Evolutionary conservation across 2,329 filamentous ascomycete species (phyloP), one percentile per base, ranked within the genome.

Genomic region (Bipolaris bicolor): DNA sequence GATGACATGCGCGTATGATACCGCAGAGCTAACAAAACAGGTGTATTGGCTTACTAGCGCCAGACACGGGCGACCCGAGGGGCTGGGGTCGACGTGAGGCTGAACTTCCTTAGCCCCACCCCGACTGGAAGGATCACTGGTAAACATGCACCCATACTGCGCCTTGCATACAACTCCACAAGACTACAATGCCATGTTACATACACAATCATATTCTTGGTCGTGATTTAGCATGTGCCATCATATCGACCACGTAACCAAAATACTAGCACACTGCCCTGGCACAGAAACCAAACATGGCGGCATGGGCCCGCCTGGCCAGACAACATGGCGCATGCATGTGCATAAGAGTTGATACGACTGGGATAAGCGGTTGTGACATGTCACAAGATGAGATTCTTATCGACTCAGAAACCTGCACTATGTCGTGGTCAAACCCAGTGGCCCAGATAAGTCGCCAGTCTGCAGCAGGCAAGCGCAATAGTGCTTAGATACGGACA

Each of bases 11-110:
- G 29, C n/a, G 3, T 43, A 43, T 49, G n/a, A 58, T 57, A 57
- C 49, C 34, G 18, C 4, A 11, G 34, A 29, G 50, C 15, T 18
- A 34, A 44, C 53, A 62, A 62, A 62, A 52, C 16, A 20, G 53
- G 60, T 55, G 40, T 60, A 60, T 43, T 60, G 4, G 36, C 22
- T 34, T 62, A 11, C 29, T 31, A 60, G 56, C 50, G 53, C 39
- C 43, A 41, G 33, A 48, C 37, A 59, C 47, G 33, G 47, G 36
- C n/a, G 47, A 58, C 45, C 54, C 43, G 34, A 47, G n/a, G 39
- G 50, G 46, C 46, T 52, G 52, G 51, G 49, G 55, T 31, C 43
- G 26, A 22, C 34, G 47, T 58, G 56, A 55, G 57, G 53, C 57
- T 60, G 60, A 57, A 62, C 29, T 46, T 13, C 24, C 20, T 34